phyloP scores from a whole-genome alignment of 345 rosid genomes.

The Melastoma malabathricum region DNA sequence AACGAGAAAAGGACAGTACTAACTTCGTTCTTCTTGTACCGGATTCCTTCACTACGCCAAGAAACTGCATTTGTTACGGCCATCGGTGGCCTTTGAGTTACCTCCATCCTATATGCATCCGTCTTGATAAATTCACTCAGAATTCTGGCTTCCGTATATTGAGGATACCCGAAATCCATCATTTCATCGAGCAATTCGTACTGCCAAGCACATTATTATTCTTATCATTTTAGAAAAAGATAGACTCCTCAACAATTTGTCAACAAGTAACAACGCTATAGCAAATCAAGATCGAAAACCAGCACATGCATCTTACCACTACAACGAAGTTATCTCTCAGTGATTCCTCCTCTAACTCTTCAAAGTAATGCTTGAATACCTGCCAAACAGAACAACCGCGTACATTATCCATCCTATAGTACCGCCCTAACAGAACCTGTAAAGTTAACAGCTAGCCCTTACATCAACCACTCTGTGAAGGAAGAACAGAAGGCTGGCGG shows the following conservation, averaged over 20 bases:
- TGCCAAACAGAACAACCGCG: conserved; percentile 7
- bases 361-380: conserved; percentile 98
- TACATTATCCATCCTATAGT: background rate
- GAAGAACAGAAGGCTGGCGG: conserved; percentile 81
- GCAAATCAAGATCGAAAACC: too few species aligned
- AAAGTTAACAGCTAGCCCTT: too few species aligned
- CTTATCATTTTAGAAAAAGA: too few species aligned
- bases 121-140: conserved; percentile 96
- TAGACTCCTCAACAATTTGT: too few species aligned
- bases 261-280: too few species aligned
- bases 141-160: conserved; percentile 81
- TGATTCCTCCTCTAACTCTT: conserved; percentile 92
- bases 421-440: conserved; percentile 1
- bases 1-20: conserved; percentile 5
- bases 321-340: conserved; percentile 96
- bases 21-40: conserved; percentile 86
- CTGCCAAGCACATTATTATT: too few species aligned
- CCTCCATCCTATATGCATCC: conserved; percentile 97
- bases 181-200: conserved; percentile 97
- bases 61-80: conserved; percentile 98
- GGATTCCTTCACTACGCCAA: conserved; percentile 93
- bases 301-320: conserved; percentile 50
- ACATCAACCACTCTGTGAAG: conserved; percentile 92
- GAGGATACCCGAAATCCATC: conserved; percentile 99
- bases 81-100: conserved; percentile 94